A percentile compares a stretch with the other conserved stretches of the same genome.
These are phyloP conservation scores for Oryza meyeriana DNA, from an alignment of 176 grass and related monocot species.

Conservation along the genomic window DNA sequence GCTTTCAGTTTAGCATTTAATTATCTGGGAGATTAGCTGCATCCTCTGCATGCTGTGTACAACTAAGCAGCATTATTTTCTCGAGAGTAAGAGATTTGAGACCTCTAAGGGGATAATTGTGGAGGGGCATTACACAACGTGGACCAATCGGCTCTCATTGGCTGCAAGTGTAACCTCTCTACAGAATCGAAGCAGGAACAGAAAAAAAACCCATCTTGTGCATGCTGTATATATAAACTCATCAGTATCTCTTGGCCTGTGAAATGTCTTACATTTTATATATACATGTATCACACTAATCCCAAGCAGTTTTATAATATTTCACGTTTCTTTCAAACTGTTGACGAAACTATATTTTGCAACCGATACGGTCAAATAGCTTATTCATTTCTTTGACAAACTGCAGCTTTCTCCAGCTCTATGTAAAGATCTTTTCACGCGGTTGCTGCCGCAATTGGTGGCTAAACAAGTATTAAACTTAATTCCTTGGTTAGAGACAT, in stretches of 20 bases:
- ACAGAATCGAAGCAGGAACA: background rate
- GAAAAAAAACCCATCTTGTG: background rate
- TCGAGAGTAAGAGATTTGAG: background rate
- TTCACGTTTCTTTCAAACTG: background rate
- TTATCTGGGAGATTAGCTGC: background rate
- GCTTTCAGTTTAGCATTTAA: background rate
- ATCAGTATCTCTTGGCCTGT: background rate
- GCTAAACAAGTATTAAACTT: background rate
- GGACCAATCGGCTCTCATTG: conserved; percentile 11
- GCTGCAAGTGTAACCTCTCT: background rate
- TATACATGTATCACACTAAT: background rate
- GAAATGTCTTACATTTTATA: background rate
- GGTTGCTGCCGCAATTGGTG: conserved; percentile 10
- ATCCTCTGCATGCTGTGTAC: conserved; percentile 34
- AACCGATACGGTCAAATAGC: background rate
- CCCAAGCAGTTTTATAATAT: conserved; percentile 9
- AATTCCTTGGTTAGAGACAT: conserved; percentile 15
- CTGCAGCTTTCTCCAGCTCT: conserved; percentile 38
- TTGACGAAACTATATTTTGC: background rate
- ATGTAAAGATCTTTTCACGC: background rate
- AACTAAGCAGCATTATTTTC: conserved; percentile 42
- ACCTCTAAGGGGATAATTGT: conserved; percentile 23
- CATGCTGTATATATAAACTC: background rate
- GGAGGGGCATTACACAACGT: conserved; percentile 29
- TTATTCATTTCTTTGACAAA: conserved; percentile 9